Base-by-base conservation (phyloP, 2,329 filamentous ascomycete genomes). In the Xylaria sp. region DNA sequence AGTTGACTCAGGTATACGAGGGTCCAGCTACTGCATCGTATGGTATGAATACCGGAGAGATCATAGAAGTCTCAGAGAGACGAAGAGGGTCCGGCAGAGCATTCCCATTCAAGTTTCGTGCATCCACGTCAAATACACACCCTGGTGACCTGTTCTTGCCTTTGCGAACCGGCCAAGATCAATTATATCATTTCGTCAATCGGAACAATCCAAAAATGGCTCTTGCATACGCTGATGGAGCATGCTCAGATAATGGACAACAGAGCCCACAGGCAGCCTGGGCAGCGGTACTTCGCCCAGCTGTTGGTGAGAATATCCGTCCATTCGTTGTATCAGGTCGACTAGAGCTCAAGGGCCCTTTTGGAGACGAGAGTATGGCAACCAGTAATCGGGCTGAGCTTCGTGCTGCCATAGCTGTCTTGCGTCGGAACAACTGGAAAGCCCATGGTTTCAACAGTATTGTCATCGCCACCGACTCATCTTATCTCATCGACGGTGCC, bases 391-490 rank as follows among this genome's bases (percentile, higher is more conserved):
- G 83, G 2, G 84, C 84, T 6, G 81, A 84, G 69, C 76, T 87
- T 7, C 82, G 83, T 12, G 83, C 82, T 7, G 80, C 79, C 6
- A 78, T 84, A 52, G 80, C 76, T 11, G 84, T 79, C 2, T 75
- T 85, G 19, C 74, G 77, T 33, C 79, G 76, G 65, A 72, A 77
- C 0, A 23, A 69, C 60, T 84, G 82, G 82, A 19, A 25, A 0
- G 72, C 66, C 14, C 80, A 83, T 69, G 67, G 79, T 63, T 72
- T 74, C 72, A 46, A 62, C 11, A 72, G 71, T 1, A 1, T 86
- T 4, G 80, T 86, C 47, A 77, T 87, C 60, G 84, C 83, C 1
- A 84, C 82, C 0, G 82, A 86, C 67, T 84, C 82, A 0, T 73
- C 77, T 21, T 85, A 85, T 68, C 78, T 83, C 8, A 78, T 79